A percentile compares a stretch with the other conserved stretches of the same genome.
These are phyloP conservation scores for Psilocybe cubensis DNA, from an alignment of 768 basidiomycete species.

Conservation along the genomic window DNA sequence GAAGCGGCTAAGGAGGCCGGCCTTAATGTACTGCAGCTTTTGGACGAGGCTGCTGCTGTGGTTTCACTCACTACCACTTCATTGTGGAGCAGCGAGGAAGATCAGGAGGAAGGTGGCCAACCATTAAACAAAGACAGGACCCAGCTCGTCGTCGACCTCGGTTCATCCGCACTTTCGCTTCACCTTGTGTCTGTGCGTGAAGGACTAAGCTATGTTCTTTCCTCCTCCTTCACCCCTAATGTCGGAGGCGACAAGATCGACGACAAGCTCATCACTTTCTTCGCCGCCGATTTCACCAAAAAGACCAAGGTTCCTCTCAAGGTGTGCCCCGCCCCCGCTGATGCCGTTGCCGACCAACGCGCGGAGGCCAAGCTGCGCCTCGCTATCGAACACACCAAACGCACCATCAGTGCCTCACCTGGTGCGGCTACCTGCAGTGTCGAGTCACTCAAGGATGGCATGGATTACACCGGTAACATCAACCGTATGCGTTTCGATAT, in stretches of 20 bases:
- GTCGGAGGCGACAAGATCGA: slow-evolving; percentile 68
- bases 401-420: slow-evolving; percentile 84
- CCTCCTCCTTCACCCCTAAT: slow-evolving; percentile 53
- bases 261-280: slow-evolving; percentile 46
- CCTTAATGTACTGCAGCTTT: slow-evolving; percentile 80
- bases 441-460: slow-evolving; percentile 91
- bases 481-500: slow-evolving; percentile 68
- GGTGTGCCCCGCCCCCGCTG: slow-evolving; percentile 63
- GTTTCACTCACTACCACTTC: slow-evolving; percentile 57
- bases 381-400: slow-evolving; percentile 93
- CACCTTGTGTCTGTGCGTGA: slow-evolving; percentile 70
- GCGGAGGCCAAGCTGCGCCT: slow-evolving; percentile 93
- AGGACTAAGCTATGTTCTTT: slow-evolving; percentile 65
- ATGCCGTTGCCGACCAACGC: slow-evolving; percentile 57
- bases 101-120: slow-evolving; percentile 46
- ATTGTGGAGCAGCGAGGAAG: slow-evolving; percentile 37
- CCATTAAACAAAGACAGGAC: slow-evolving; percentile 58
- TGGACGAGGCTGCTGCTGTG: slow-evolving; percentile 87
- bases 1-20: slow-evolving; percentile 81
- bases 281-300: slow-evolving; percentile 94
- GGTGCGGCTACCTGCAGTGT: slow-evolving; percentile 91
- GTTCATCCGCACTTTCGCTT: slow-evolving; percentile 70
- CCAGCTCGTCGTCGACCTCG: slow-evolving; percentile 49
- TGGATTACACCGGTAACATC: slow-evolving; percentile 76
- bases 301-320: slow-evolving; percentile 83